phyloP scores from a whole-genome alignment of 1,284 basidiomycete species.

The Quambalaria eucalypti region DNA sequence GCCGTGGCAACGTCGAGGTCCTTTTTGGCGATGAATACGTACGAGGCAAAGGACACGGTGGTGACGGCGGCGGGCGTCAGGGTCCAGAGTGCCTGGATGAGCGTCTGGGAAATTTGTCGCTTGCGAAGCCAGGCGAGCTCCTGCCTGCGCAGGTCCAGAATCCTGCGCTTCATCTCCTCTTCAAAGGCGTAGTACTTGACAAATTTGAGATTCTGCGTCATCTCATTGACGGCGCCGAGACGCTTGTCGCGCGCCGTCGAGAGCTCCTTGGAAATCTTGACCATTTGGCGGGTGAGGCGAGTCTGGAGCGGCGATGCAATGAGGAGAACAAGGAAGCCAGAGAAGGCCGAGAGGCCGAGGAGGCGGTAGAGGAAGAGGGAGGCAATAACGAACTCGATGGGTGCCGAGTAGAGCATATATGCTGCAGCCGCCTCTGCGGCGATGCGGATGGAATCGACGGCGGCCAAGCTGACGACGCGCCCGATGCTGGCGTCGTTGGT shows the following conservation, averaged over 20 bases:
- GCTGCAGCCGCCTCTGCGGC: slow-evolving; percentile 3
- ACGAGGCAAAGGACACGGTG: slow-evolving; percentile 22
- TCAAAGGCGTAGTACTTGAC: slow-evolving; percentile 38
- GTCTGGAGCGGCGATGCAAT: slow-evolving; percentile 19
- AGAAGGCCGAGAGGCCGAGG: slow-evolving; percentile 24
- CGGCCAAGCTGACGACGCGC: slow-evolving; percentile 20
- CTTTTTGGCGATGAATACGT: slow-evolving; percentile 8
- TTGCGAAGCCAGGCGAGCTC: slow-evolving; percentile 13
- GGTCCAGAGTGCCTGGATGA: slow-evolving; percentile 7
- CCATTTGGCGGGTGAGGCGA: slow-evolving; percentile 4
- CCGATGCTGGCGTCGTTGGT: slow-evolving; percentile 16
- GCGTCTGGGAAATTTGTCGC: slow-evolving; percentile 1
- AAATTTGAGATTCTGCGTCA: slow-evolving; percentile 23
- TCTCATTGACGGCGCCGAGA: slow-evolving; percentile 20
- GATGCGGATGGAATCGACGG: slow-evolving; percentile 15
- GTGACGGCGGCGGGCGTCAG: slow-evolving; percentile 20
- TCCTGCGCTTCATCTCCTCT: slow-evolving; percentile 11
- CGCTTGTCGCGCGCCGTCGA: slow-evolving; percentile 19
- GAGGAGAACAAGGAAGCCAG: slow-evolving; percentile 17
- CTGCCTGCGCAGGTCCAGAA: slow-evolving; percentile 9
- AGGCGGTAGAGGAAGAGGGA: slow-evolving; percentile 24
- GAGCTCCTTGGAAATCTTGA: not conserved
- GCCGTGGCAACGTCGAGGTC: slow-evolving; percentile 16
- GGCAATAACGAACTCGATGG: slow-evolving; percentile 21
- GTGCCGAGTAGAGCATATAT: slow-evolving; percentile 15